phyloP scores from a whole-genome alignment of 108 stramenopile genomes.

The Cylindrotheca closterium region DNA sequence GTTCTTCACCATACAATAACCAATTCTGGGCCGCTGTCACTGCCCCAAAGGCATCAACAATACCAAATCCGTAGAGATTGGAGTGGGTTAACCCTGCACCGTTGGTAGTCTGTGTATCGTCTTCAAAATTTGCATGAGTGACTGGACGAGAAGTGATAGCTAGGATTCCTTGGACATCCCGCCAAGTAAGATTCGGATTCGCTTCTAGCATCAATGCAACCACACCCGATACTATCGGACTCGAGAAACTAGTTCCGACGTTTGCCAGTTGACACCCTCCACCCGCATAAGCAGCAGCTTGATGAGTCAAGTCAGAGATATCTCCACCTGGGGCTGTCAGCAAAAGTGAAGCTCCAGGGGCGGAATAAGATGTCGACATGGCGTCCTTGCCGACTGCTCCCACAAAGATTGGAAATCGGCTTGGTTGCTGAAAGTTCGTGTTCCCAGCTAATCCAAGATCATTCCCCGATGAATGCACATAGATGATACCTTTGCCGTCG shows the following conservation, averaged over 20 bases:
- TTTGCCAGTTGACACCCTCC: conserved; percentile 11
- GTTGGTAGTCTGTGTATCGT: conserved; percentile 19
- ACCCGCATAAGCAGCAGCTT: conserved; percentile 24
- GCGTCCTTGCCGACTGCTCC: conserved; percentile 42
- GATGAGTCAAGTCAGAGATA: conserved; percentile 10
- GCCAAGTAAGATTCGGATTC: conserved; percentile 35
- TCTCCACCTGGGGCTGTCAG: conserved; percentile 50
- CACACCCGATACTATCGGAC: conserved; percentile 44
- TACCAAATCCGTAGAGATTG: conserved; percentile 47
- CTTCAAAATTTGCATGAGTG: neutral
- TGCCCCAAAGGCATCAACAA: conserved; percentile 45
- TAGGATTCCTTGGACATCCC: no score
- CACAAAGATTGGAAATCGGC: conserved; percentile 40
- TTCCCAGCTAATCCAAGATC: conserved; percentile 16
- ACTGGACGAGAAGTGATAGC: conserved; percentile 24
- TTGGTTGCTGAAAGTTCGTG: conserved; percentile 42
- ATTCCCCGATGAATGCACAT: conserved; percentile 51
- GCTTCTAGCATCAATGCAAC: conserved; percentile 47
- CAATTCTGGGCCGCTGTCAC: conserved; percentile 28
- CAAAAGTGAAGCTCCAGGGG: conserved; percentile 42
- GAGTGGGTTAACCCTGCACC: conserved; percentile 40
- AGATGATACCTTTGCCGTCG: conserved; percentile 46
- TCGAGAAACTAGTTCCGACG: conserved; percentile 41
- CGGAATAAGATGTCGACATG: conserved; percentile 32
- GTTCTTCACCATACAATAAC: conserved; percentile 18